A percentile compares a stretch with the other conserved stretches of the same genome.
These are phyloP conservation scores for Taphrina confusa DNA, from an alignment of 1,139 yeast species.

Conservation along the genomic window DNA sequence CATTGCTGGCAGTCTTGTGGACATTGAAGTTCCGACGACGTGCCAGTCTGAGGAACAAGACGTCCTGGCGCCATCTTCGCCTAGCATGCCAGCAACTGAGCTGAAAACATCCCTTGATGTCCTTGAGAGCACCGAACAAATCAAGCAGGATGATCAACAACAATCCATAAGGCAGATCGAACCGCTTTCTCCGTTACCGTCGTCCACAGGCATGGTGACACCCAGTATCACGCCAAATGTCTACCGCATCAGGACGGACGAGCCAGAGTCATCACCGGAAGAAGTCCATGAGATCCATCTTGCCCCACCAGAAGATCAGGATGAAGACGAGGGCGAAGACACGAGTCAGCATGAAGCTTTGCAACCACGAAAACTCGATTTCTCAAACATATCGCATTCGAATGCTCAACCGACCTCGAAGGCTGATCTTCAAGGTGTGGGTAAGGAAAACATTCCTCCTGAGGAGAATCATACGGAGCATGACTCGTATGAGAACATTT, in stretches of 20 bases:
- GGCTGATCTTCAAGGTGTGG: not conserved
- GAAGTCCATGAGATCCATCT: not conserved
- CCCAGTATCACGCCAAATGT: conserved; percentile 11
- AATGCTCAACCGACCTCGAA: not conserved
- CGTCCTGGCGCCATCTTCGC: conserved; percentile 27
- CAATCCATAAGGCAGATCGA: not conserved
- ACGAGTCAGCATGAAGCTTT: too few species aligned
- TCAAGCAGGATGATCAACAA: not conserved
- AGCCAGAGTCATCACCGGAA: not conserved
- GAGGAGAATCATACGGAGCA: too few species aligned
- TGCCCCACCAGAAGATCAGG: not conserved
- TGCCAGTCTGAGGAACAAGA: not conserved
- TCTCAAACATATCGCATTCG: not conserved
- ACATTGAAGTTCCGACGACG: not conserved
- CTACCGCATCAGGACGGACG: not conserved
- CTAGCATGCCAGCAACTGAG: conserved; percentile 1
- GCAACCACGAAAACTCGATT: conserved; percentile 15
- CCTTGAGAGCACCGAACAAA: not conserved
- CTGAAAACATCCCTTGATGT: not conserved
- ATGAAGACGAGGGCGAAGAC: not conserved
- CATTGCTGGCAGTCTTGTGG: conserved; percentile 19
- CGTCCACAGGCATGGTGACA: conserved; percentile 19
- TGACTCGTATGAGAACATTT: too few species aligned
- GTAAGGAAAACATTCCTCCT: conserved; percentile 24
- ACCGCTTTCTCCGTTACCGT: conserved; percentile 9